These are phyloP conservation scores for Sclerotinia spermophila DNA, from an alignment of 2,329 filamentous ascomycete species.

Conservation along the genomic window DNA sequence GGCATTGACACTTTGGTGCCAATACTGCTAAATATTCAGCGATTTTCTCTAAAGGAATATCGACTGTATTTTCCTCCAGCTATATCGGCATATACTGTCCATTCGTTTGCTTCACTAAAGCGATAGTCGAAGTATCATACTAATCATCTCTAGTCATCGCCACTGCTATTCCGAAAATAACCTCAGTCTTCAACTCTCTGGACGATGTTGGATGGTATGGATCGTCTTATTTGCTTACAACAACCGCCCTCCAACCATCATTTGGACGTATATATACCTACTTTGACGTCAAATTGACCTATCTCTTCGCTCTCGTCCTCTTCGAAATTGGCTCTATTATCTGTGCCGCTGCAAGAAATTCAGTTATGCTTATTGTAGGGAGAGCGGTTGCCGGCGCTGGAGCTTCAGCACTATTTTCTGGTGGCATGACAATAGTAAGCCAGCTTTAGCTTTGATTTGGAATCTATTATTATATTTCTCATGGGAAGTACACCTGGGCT, in stretches of 20 bases:
- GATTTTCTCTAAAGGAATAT: not conserved
- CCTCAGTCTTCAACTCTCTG: slow-evolving; percentile 39
- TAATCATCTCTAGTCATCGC: slow-evolving; percentile 26
- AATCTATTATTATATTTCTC: not conserved
- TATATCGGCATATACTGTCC: not conserved
- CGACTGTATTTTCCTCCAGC: not conserved
- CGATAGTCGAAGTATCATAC: not conserved
- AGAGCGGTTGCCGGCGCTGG: slow-evolving; percentile 39
- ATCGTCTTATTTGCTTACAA: slow-evolving; percentile 40
- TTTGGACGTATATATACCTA: slow-evolving; percentile 39
- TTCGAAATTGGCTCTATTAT: slow-evolving; percentile 40
- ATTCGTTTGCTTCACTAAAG: not conserved
- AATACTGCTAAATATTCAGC: not conserved
- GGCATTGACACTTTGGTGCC: not conserved
- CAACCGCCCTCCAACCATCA: slow-evolving; percentile 37
- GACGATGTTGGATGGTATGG: slow-evolving; percentile 42
- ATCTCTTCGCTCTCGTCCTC: slow-evolving; percentile 34
- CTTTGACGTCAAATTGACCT: slow-evolving; percentile 38
- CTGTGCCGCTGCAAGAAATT: slow-evolving; percentile 38
- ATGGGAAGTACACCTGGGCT: slow-evolving; percentile 24
- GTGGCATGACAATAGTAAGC: slow-evolving; percentile 26
- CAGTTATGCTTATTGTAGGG: slow-evolving; percentile 38
- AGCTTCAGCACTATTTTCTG: slow-evolving; percentile 37
- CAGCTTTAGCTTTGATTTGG: not conserved
- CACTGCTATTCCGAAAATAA: slow-evolving; percentile 44